Conservation (phyloP, 225 moss, liverwort and hornwort species). For the Pseudisothecium myosuroides region DNA sequence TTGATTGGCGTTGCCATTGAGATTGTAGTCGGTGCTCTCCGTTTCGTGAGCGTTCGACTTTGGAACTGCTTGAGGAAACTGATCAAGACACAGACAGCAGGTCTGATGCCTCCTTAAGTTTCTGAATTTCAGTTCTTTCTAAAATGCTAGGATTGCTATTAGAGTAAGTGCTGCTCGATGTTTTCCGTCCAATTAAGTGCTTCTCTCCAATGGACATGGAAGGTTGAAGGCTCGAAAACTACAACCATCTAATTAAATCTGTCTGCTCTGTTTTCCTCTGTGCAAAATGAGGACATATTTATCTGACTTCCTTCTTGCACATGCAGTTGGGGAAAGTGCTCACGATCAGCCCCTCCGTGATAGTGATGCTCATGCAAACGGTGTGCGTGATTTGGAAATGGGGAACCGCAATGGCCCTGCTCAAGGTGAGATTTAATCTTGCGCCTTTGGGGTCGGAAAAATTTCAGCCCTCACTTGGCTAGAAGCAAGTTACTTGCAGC, state of each 20-base stretch:
- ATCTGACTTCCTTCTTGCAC: not conserved
- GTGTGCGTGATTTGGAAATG: not conserved
- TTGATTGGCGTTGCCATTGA: not conserved
- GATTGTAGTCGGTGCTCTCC: not conserved
- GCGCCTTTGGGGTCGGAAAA: not conserved
- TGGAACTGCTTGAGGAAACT: not conserved
- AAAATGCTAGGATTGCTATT: not conserved
- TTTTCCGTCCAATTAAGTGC: not conserved
- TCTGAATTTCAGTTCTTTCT: not conserved
- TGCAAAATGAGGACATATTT: not conserved
- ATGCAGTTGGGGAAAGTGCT: not conserved
- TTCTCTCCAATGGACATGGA: too few relatives aligned
- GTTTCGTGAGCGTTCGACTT: not conserved
- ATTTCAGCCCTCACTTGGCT: too few relatives aligned
- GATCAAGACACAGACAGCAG: not conserved
- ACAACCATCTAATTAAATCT: too few relatives aligned
- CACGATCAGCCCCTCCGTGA: not conserved
- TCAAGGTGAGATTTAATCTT: not conserved
- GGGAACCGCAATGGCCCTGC: too few relatives aligned
- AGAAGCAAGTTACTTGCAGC: too few relatives aligned
- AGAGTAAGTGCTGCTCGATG: not conserved
- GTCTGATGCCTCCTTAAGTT: not conserved
- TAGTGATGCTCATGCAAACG: not conserved
- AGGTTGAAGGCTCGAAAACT: too few relatives aligned
- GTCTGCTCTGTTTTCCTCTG: not conserved